A percentile compares a stretch with the other conserved stretches of the same genome.
These are phyloP conservation scores for Ceratobasidium sp. DNA, from an alignment of 1,284 basidiomycete species.

Conservation along the genomic window DNA sequence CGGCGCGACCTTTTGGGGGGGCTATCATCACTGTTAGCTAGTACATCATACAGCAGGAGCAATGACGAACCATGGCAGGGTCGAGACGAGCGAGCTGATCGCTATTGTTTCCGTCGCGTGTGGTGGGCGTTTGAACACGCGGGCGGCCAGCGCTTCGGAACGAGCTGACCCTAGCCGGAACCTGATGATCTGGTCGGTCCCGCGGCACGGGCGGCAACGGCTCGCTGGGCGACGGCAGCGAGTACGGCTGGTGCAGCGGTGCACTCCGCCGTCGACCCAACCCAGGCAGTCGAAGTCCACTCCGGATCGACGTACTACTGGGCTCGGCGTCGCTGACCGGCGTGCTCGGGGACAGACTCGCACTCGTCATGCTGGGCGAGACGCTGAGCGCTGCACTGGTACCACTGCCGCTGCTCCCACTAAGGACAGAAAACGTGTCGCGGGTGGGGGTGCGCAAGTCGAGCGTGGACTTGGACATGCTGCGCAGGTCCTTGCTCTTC, in stretches of 20 bases:
- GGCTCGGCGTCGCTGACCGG: background rate
- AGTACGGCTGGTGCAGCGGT: conserved; percentile 25
- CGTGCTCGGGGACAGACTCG: conserved; percentile 9
- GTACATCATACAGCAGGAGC: background rate
- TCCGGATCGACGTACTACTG: no score
- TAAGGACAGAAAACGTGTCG: conserved; percentile 35
- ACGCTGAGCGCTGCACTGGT: conserved; percentile 3
- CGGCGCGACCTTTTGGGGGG: conserved; percentile 34
- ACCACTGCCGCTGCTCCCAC: conserved; percentile 33
- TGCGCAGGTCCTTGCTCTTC: conserved; percentile 9
- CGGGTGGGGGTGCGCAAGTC: conserved; percentile 42
- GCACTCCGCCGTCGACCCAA: conserved; percentile 8
- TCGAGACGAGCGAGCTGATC: conserved; percentile 14
- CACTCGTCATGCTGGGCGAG: background rate
- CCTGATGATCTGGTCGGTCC: conserved; percentile 15
- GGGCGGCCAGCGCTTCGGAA: conserved; percentile 30
- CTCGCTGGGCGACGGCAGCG: background rate
- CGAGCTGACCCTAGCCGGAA: conserved; percentile 22
- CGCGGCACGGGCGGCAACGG: conserved; percentile 4
- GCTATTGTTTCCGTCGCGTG: conserved; percentile 27
- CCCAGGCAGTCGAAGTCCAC: background rate
- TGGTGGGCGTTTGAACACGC: conserved; percentile 26
- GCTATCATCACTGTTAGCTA: conserved; percentile 3
- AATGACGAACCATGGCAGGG: conserved; percentile 21
- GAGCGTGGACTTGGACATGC: conserved; percentile 34